Conservation (phyloP, 805 yeast genomes). For the Ogataea nitratoaversa region DNA sequence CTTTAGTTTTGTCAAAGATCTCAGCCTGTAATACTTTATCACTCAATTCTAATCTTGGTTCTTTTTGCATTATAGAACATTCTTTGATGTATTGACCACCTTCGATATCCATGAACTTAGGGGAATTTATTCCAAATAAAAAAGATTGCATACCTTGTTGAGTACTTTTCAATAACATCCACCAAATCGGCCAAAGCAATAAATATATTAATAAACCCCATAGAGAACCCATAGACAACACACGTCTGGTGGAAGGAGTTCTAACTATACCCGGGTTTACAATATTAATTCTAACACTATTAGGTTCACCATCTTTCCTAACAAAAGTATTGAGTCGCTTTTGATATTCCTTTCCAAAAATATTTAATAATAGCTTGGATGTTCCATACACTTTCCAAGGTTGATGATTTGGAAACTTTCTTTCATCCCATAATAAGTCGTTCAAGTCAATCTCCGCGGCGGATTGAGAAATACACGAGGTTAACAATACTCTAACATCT, state of each 20-base stretch:
- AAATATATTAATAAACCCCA: slow-evolving; percentile 57
- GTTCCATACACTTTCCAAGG: slow-evolving; percentile 82
- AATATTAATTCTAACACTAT: slow-evolving; percentile 63
- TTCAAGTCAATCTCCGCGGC: slow-evolving; percentile 59
- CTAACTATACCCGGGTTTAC: slow-evolving; percentile 94
- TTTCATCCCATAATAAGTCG: slow-evolving; percentile 59
- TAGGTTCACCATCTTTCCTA: slow-evolving; percentile 67
- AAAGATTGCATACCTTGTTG: slow-evolving; percentile 77
- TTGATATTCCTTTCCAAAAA: slow-evolving; percentile 80
- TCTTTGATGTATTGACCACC: slow-evolving; percentile 76
- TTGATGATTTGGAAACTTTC: slow-evolving; percentile 52
- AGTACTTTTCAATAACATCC: slow-evolving; percentile 73
- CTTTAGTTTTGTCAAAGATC: slow-evolving; percentile 59
- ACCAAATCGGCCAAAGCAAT: slow-evolving; percentile 74
- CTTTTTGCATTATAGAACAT: slow-evolving; percentile 50
- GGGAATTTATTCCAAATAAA: slow-evolving; percentile 64
- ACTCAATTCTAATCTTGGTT: slow-evolving; percentile 55
- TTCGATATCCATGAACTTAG: slow-evolving; percentile 54
- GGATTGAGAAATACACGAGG: slow-evolving; percentile 75
- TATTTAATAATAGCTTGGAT: slow-evolving; percentile 68
- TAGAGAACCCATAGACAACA: slow-evolving; percentile 71
- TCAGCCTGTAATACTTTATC: slow-evolving; percentile 58
- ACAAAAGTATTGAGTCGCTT: slow-evolving; percentile 52
- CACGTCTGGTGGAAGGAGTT: slow-evolving; percentile 78
- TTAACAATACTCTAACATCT: slow-evolving; percentile 79